phyloP scores from a whole-genome alignment of 2,329 filamentous ascomycete genomes.

The Ilyonectria robusta region DNA sequence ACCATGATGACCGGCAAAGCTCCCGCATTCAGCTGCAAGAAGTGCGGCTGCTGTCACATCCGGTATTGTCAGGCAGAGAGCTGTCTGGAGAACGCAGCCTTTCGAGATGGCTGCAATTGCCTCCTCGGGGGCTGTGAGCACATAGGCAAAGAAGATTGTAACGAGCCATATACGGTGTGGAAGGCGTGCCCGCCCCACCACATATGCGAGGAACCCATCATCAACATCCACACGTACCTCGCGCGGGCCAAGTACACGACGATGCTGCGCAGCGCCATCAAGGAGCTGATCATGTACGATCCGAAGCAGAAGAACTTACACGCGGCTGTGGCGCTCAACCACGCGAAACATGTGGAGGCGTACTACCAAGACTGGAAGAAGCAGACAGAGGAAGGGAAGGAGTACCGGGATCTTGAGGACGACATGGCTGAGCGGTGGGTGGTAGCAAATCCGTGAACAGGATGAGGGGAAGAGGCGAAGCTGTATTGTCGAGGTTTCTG shows the following conservation, averaged over 20 bases:
- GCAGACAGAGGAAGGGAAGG: constrained; percentile 48
- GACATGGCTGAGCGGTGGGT: constrained; percentile 35
- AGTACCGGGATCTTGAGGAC: constrained; percentile 52
- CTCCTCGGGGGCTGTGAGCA: constrained; percentile 44
- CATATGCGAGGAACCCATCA: constrained; percentile 37
- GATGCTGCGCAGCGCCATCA: constrained; percentile 42
- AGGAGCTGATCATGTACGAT: constrained; percentile 44
- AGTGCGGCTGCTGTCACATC: constrained; percentile 46
- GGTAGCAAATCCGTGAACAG: constrained; percentile 4
- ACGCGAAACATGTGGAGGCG: constrained; percentile 42
- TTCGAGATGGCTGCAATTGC: constrained; percentile 38
- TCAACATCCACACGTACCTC: constrained; percentile 52
- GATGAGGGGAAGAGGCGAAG: neutral
- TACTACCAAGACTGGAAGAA: constrained; percentile 50
- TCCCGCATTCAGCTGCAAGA: constrained; percentile 34
- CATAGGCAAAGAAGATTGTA: constrained; percentile 29
- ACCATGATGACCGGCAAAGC: constrained; percentile 57
- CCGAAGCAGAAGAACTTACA: constrained; percentile 25
- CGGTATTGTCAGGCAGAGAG: constrained; percentile 48
- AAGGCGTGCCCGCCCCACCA: constrained; percentile 34
- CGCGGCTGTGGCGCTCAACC: constrained; percentile 17
- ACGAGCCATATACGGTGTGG: constrained; percentile 26
- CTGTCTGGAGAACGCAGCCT: constrained; percentile 45
- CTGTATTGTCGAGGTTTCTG: neutral
- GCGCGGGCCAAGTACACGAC: constrained; percentile 47